Base-by-base conservation (phyloP, 768 basidiomycete species). In the Pulveroboletus sp. region DNA sequence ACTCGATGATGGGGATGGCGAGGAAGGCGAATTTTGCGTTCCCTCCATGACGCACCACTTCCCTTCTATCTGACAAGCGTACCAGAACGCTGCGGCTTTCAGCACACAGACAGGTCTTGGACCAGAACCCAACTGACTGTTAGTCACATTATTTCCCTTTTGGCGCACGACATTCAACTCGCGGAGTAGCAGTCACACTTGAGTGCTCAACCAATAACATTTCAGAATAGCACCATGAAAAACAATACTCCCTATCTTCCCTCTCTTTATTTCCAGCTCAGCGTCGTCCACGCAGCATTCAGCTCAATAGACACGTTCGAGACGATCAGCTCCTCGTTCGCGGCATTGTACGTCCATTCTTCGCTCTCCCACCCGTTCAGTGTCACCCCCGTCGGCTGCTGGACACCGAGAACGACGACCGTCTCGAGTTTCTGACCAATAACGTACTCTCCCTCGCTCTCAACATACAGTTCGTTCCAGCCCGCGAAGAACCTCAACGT, bases 321-420 rank as follows among this genome's bases (percentile, higher is more conserved):
- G 4, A 78, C 43, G 27, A 77, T 68, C 48, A 84, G 57, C 60
- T 75, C 73, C 49, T 73, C 63, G 37, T 71, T 69, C 9, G 60
- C 58, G 0, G 49, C 54, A 24, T 67, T 53, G 57, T 79, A 83
- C 14, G 59, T 60, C 75, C 76, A 79, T 21, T 51, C 60, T 8
- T 58, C 36, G 11, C 73, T 55, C 5, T 7, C 45, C 33, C 65
- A 55, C 14, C 74, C 75, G 47, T 75, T 64, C 32, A 81, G 46
- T 6, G 51, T 63, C 5, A 83, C 76, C 6, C 36, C 46, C 11
- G 40, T 55, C 5, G 82, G 81, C 26, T 63, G 65, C n/a, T 60
- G 50, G 6, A 78, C 75, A 0, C 85, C 86, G 17, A 89, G 73
- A 10, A 89, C 59, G 3, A 77, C 84, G 41, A 89, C 62, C 18